phyloP scores from a whole-genome alignment of 345 rosid genomes.

The Citrus maxima region DNA sequence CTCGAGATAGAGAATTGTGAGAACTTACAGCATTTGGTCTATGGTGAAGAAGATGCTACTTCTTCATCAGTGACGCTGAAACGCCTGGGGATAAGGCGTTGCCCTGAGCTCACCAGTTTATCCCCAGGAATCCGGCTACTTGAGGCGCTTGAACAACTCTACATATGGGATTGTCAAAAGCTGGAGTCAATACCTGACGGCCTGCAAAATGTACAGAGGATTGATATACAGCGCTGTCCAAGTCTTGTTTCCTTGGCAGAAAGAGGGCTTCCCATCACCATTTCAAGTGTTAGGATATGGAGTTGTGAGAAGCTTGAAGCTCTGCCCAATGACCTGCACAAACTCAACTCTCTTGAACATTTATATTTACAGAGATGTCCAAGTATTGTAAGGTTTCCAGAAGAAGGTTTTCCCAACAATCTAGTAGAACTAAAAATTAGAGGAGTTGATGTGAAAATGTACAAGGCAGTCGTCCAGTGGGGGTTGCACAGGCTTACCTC shows the following conservation, averaged over 20 bases:
- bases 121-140: background rate
- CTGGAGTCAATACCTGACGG: background rate
- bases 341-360: background rate
- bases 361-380: background rate
- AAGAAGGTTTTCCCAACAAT: background rate
- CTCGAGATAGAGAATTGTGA: background rate
- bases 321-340: background rate
- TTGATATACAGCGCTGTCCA: background rate
- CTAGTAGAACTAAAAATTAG: background rate
- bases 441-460: background rate
- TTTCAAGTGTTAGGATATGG: background rate
- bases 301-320: background rate
- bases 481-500: background rate
- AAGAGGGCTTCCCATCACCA: background rate
- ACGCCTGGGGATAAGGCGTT: background rate
- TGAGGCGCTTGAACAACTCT: background rate
- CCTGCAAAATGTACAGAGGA: background rate
- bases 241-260: background rate
- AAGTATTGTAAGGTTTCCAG: background rate
- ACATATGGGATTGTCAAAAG: background rate
- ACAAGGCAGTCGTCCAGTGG: background rate
- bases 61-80: background rate
- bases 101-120: background rate
- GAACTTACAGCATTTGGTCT: background rate
- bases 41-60: background rate